Evolutionary conservation across 208 protist species (phyloP).

Genomic region (Leishmania gerbilli): DNA sequence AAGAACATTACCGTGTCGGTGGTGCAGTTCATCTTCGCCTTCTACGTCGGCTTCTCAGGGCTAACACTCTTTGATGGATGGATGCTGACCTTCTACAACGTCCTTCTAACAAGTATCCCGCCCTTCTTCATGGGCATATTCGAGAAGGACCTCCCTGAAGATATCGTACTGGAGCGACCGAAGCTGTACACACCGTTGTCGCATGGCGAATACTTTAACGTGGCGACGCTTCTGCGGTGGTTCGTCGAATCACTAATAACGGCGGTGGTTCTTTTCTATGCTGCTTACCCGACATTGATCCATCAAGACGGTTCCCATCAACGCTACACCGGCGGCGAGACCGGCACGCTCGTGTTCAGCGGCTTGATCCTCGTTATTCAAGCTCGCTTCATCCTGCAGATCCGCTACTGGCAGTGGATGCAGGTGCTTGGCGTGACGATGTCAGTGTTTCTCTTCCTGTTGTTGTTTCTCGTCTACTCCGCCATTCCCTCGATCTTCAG

Average conservation of each 20-base stretch:
- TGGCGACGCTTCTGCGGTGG: slow-evolving; percentile 52
- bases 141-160: slow-evolving; percentile 91
- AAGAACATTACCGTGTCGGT: slow-evolving; percentile 96
- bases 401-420: slow-evolving; percentile 83
- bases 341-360: slow-evolving; percentile 71
- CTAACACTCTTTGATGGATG: slow-evolving; percentile 89
- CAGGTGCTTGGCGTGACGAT: slow-evolving; percentile 59
- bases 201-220: slow-evolving; percentile 80
- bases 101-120: slow-evolving; percentile 85
- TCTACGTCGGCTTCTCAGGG: slow-evolving; percentile 91
- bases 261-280: slow-evolving; percentile 67
- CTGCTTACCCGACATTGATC: slow-evolving; percentile 49
- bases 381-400: slow-evolving; percentile 56
- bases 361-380: slow-evolving; percentile 75
- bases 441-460: slow-evolving; percentile 51
- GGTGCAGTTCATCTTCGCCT: slow-evolving; percentile 90
- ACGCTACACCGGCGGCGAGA: slow-evolving; percentile 52
- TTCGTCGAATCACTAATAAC: slow-evolving; percentile 58
- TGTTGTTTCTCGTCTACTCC: slow-evolving; percentile 66
- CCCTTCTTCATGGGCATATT: slow-evolving; percentile 93
- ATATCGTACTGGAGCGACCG: slow-evolving; percentile 57
- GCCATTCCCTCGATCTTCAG: slow-evolving; percentile 54
- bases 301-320: slow-evolving; percentile 29
- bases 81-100: slow-evolving; percentile 90
- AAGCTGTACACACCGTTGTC: slow-evolving; percentile 76